phyloP scores from a whole-genome alignment of 164 flowering plant species.

The Aristolochia fimbriata region DNA sequence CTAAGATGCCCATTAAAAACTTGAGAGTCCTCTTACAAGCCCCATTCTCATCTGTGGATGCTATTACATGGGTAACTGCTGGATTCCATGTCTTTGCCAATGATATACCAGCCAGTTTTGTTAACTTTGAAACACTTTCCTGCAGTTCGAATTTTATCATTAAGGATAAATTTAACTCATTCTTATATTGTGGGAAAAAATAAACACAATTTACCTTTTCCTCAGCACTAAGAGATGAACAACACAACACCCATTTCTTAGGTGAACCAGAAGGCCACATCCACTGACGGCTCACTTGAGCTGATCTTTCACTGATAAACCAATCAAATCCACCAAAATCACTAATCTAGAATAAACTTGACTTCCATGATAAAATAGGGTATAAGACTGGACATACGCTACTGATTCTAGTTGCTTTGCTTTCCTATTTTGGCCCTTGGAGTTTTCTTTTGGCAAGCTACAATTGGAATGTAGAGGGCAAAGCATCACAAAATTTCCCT shows the following conservation, averaged over 20 bases:
- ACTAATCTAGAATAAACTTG: not conserved
- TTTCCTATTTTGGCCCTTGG: conserved; percentile 19
- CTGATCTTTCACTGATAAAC: conserved; percentile 23
- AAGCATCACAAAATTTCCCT: conserved; percentile 91
- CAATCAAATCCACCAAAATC: conserved; percentile 4
- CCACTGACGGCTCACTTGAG: conserved; percentile 14
- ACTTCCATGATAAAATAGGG: not conserved
- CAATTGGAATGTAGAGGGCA: conserved; percentile 74
- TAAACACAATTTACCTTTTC: conserved; percentile 49
- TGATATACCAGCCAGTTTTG: conserved; percentile 39
- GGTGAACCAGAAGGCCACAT: conserved; percentile 20
- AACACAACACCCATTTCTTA: conserved; percentile 58
- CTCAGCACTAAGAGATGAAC: conserved; percentile 56
- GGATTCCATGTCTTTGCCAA: conserved; percentile 54
- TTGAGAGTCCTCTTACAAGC: conserved; percentile 89
- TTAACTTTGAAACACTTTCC: conserved; percentile 59
- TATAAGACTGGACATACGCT: conserved; percentile 17
- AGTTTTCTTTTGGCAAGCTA: conserved; percentile 57
- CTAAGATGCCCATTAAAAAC: conserved; percentile 76
- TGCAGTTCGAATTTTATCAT: conserved; percentile 23
- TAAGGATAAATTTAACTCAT: not conserved
- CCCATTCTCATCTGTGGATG: conserved; percentile 78
- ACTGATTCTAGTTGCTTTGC: conserved; percentile 20
- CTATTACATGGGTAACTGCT: conserved; percentile 78
- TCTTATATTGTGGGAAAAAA: not conserved